Percentiles rank a stretch among this genome's conserved stretches.
These are phyloP conservation scores for Diatrype stigma DNA, from an alignment of 2,329 filamentous ascomycete genomes.

Conservation along the genomic window DNA sequence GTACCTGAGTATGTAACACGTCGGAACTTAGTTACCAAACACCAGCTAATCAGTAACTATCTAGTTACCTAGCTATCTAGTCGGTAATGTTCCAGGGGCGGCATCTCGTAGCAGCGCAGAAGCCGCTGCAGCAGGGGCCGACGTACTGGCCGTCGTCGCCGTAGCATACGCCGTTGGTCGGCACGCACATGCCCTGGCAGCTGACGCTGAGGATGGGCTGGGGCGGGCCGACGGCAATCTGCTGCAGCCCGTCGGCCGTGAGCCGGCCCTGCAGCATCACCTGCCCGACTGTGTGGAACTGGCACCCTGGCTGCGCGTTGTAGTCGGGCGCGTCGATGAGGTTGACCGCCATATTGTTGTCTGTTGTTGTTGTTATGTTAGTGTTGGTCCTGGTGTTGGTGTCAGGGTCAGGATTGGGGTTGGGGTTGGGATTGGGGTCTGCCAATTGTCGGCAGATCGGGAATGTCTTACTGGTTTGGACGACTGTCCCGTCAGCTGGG, in stretches of 20 bases:
- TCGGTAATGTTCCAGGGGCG: slow-evolving; percentile 29
- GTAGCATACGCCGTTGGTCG: slow-evolving; percentile 36
- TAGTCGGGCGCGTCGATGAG: slow-evolving; percentile 41
- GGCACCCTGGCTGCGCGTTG: slow-evolving; percentile 37
- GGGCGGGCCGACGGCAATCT: slow-evolving; percentile 41
- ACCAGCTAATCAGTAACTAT: too few relatives aligned
- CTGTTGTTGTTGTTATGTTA: slow-evolving; percentile 18
- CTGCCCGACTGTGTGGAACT: slow-evolving; percentile 35
- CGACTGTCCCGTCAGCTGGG: slow-evolving; percentile 35
- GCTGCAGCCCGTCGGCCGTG: slow-evolving; percentile 28
- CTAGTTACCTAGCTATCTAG: neutral
- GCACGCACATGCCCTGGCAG: slow-evolving; percentile 39
- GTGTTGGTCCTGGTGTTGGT: too few relatives aligned
- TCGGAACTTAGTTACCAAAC: too few relatives aligned
- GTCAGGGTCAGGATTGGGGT: too few relatives aligned
- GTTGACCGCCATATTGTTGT: slow-evolving; percentile 34
- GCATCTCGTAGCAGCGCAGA: slow-evolving; percentile 38
- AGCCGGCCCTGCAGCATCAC: slow-evolving; percentile 29
- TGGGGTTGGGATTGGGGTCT: too few relatives aligned
- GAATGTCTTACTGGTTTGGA: slow-evolving; percentile 33
- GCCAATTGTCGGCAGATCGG: too few relatives aligned
- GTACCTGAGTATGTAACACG: too few relatives aligned
- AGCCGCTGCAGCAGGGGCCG: slow-evolving; percentile 39
- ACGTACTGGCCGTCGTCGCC: slow-evolving; percentile 29
- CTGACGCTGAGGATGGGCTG: slow-evolving; percentile 38